phyloP scores from a whole-genome alignment of 2,329 filamentous ascomycete genomes.

The Diaporthe sp. region DNA sequence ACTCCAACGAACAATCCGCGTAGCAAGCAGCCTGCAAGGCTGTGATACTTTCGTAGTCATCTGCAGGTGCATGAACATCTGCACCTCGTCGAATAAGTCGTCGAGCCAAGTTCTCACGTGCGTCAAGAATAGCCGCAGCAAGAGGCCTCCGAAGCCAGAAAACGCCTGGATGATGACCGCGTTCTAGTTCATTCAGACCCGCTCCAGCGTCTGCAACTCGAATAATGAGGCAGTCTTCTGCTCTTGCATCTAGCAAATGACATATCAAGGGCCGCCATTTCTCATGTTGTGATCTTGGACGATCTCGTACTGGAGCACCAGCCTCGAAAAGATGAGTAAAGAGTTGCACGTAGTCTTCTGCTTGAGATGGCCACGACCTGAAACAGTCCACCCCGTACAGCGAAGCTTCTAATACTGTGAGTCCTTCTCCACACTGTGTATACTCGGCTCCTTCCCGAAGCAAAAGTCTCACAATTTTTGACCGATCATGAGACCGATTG shows the following conservation, averaged over 20 bases:
- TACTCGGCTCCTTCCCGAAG: neutral
- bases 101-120: neutral
- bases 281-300: neutral
- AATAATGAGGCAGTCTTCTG: neutral
- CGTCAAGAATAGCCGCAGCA: fast-evolving
- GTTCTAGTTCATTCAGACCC: neutral
- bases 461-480: neutral
- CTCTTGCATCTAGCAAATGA: neutral
- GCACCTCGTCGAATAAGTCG: neutral
- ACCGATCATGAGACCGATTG: neutral
- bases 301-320: neutral
- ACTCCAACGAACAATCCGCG: fast-evolving
- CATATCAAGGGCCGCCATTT: neutral
- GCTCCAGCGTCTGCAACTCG: neutral
- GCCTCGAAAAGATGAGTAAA: neutral
- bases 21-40: neutral
- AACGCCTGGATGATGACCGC: too few species aligned
- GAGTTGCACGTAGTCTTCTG: fast-evolving
- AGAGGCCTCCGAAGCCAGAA: too few species aligned
- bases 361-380: too few species aligned
- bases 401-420: neutral
- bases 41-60: fast-evolving
- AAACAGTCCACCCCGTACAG: neutral
- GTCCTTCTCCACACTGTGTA: too few species aligned
- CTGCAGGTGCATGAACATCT: neutral